Percentiles rank a stretch among this genome's conserved stretches.
Evolutionary conservation across 2,329 filamentous ascomycete species (phyloP).

Genomic region (Fusarium xyrophilum): DNA sequence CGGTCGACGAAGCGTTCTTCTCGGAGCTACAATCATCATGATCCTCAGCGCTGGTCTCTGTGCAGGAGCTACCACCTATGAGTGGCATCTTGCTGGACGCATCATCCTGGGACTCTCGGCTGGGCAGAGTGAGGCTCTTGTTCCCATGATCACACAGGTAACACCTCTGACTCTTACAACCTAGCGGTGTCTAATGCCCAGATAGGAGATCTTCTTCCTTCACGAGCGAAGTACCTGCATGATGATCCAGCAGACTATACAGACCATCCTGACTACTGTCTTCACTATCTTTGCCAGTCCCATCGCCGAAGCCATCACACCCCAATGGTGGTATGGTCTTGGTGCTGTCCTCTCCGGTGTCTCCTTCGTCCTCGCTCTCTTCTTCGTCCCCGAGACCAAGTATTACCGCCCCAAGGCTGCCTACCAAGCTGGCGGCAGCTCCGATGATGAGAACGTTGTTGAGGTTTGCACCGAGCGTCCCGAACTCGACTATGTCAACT

Average conservation of each 20-base stretch:
- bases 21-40: conserved; percentile 31
- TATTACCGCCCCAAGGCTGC: conserved; percentile 9
- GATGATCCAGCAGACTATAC: conserved; percentile 36
- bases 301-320: conserved; percentile 8
- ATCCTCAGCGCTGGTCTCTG: conserved; percentile 30
- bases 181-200: neutral
- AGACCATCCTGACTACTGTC: conserved; percentile 26
- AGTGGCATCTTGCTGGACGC: conserved; percentile 32
- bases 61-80: conserved; percentile 28
- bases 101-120: conserved; percentile 28
- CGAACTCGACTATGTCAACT: conserved; percentile 32
- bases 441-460: conserved; percentile 2
- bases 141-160: conserved; percentile 22
- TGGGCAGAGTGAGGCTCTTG: conserved; percentile 31
- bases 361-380: neutral
- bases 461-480: conserved; percentile 26
- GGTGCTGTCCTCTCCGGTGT: conserved; percentile 9
- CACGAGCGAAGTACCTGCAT: conserved; percentile 31
- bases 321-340: conserved; percentile 16
- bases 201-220: conserved; percentile 34
- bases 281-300: conserved; percentile 16
- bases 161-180: accelerated
- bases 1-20: conserved; percentile 34
- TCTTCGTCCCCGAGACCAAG: conserved; percentile 18
- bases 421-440: conserved; percentile 1